phyloP scores from a whole-genome alignment of 306 rosid species.

The Sindora glabra region DNA sequence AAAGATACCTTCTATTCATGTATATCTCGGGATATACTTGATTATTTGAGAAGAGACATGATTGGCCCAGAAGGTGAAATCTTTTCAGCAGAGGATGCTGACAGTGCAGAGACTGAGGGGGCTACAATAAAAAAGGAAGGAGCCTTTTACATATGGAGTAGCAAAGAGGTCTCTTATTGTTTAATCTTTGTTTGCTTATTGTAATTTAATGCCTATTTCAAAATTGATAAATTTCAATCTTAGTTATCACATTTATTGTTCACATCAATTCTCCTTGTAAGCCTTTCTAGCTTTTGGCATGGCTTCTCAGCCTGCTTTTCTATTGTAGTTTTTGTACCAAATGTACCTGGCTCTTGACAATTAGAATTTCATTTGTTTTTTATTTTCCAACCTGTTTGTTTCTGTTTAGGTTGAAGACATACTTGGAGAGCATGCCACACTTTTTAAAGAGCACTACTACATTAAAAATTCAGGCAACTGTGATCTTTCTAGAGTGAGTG shows the following conservation, averaged over 20 bases:
- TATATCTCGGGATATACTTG: conserved; percentile 73
- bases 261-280: neutral
- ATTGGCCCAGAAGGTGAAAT: conserved; percentile 91
- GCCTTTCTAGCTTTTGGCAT: neutral
- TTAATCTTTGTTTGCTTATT: neutral
- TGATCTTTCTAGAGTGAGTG: conserved; percentile 80
- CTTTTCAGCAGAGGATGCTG: conserved; percentile 99
- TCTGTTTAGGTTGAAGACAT: conserved; percentile 59
- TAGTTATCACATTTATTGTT: no score
- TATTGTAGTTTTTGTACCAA: neutral
- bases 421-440: conserved; percentile 76
- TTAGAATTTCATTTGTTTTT: neutral
- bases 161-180: conserved; percentile 47
- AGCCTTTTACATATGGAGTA: conserved; percentile 85
- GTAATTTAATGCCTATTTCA: no score
- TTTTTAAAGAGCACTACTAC: conserved; percentile 72
- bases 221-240: no score
- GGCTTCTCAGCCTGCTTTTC: neutral
- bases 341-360: neutral
- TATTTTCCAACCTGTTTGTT: conserved; percentile 8
- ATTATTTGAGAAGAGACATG: conserved; percentile 89
- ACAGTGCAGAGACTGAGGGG: conserved; percentile 84
- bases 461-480: conserved; percentile 70
- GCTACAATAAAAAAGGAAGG: conserved; percentile 77
- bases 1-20: conserved; percentile 64